phyloP scores from a whole-genome alignment of 192 early-diverging fungal species.

The Coemansia sp. region DNA sequence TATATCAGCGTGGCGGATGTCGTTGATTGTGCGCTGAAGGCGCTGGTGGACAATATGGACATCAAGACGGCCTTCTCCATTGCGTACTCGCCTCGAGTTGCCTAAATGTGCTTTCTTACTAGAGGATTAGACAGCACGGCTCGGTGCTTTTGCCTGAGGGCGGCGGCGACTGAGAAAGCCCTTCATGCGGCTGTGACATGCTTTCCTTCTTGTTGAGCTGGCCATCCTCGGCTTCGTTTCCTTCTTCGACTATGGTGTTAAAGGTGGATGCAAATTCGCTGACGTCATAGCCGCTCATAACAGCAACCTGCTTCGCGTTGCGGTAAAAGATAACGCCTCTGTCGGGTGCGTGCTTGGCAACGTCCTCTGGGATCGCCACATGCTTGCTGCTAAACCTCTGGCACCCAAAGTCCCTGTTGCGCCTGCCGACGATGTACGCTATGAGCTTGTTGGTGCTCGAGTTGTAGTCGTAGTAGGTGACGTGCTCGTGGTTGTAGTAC shows the following conservation, averaged over 20 bases:
- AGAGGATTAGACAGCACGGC: conserved; percentile 1
- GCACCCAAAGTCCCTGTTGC: conserved; percentile 3
- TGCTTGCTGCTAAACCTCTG: neutral
- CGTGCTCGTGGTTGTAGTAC: conserved; percentile 6
- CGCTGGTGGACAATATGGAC: conserved; percentile 44
- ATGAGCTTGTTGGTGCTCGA: conserved; percentile 9
- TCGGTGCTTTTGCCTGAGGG: neutral
- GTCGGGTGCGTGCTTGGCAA: neutral
- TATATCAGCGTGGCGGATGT: conserved; percentile 34
- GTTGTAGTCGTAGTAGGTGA: conserved; percentile 1
- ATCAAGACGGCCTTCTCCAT: conserved; percentile 35
- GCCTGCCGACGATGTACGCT: neutral
- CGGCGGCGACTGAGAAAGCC: neutral
- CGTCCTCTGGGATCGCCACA: neutral
- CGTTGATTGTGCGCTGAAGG: conserved; percentile 39
- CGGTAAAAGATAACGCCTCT: conserved; percentile 5
- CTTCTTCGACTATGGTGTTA: neutral
- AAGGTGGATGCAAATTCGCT: conserved; percentile 7
- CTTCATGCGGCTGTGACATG: neutral
- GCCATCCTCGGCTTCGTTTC: neutral
- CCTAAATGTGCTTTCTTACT: conserved; percentile 6
- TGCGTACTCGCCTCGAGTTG: conserved; percentile 42
- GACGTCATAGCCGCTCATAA: conserved; percentile 6
- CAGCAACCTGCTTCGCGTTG: neutral
- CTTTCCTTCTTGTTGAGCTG: neutral